Base-by-base conservation (phyloP, 768 basidiomycete genomes). In the Baorangia bicolor region DNA sequence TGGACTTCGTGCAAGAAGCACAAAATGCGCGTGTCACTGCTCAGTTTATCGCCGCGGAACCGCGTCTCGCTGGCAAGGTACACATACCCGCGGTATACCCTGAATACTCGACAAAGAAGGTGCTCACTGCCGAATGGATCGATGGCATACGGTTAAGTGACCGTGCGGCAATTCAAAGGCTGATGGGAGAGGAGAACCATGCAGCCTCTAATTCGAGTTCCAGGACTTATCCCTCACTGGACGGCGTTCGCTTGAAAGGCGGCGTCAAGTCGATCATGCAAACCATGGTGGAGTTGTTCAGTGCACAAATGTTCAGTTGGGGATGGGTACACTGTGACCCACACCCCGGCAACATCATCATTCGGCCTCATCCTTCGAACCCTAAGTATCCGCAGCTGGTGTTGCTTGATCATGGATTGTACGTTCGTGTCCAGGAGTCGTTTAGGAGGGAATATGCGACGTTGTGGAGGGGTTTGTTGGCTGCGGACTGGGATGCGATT, bases 351-450 rank as follows among this genome's bases (percentile, higher is more conserved):
- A 92, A 96, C 70, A 81, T 95, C 56, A 83, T 84, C 71, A 82
- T 87, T 63, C 90, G 81, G 9, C 83, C 82, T 1, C 58, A 68
- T 38, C 70, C 70, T 30, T 57, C 46, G 23, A 49, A 62, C 20
- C 47, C 58, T 4, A 50, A 31, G 40, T 63, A 69, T 6, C 78
- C 84, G 2, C 86, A 90, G 63, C 77, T 93, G 58, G 88, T 97
- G 31, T 77, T 97, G 13, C 83, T 98, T 62, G 95, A 98, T 67
- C 95, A 98, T 68, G 95, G 95, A 1, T 75, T 98, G 12, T 97
- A 96, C 66, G 90, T 95, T 37, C 75, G 77, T 9, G 80, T 94
- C 4, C 70, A 82, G 16, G 81, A 86, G 18, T 68, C 76, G 2
- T 93, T 97, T 69, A 80, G 83, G 58, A 73, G 78, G 31, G 83